Evolutionary conservation across 1,284 basidiomycete genomes (phyloP), one percentile per base, ranked within the genome.

Genomic region (Hymenochaete sp.): DNA sequence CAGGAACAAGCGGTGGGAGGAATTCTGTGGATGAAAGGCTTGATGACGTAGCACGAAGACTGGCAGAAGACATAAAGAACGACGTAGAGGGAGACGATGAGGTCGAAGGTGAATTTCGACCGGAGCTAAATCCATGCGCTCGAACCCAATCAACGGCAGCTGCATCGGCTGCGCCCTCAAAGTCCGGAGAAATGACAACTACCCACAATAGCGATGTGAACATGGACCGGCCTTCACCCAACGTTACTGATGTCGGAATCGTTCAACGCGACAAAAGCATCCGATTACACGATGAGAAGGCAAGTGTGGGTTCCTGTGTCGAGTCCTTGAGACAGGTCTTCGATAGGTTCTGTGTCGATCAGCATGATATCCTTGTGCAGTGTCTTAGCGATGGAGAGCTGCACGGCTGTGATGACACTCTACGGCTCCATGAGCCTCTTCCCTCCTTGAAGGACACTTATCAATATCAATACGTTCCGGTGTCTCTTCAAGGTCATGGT

Each of bases 1-100:
- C 41, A 19, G 22, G 18, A 10, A 16, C 32, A 1, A 49, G n/a
- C 21, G 14, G 9, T 14, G 26, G 37, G 16, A 26, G 14, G 3
- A 31, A 44, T 18, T 25, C 36, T 10, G 26, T 47, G 1, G 45
- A 42, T 29, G 44, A 40, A 40, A 28, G 38, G 18, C 36, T 43
- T 13, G 25, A 27, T 19, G 28, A 32, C 8, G 52, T 53, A 24
- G 37, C 49, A 21, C 25, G 38, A 16, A 31, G 52, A 4, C 33
- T 58, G 16, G 55, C 53, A 14, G 48, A 47, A 19, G 56, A 56
- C 29, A 45, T 55, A 28, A 51, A 38, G 40, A 29, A 11, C 25
- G 14, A 29, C 19, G 24, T 28, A 5, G 10, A 28, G 26, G 24
- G 31, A 11, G 33, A 27, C 13, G 32, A 35, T n/a, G 32, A n/a